These are phyloP conservation scores for Cladophialophora exuberans DNA, from an alignment of 2,329 filamentous ascomycete genomes.

Conservation along the genomic window DNA sequence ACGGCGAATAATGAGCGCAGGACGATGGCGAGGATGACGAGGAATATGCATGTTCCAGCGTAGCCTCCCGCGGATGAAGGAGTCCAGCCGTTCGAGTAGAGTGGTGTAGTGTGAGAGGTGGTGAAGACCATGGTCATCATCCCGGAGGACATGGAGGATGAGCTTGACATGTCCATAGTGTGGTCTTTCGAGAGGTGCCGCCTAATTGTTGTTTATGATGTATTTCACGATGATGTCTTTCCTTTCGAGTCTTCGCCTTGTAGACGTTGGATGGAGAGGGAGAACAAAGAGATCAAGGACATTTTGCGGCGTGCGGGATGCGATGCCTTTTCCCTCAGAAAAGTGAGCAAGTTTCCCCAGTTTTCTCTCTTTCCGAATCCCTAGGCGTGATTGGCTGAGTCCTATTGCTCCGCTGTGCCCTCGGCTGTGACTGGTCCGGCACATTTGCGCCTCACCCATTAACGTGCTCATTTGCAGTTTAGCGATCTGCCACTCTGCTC, in stretches of 20 bases:
- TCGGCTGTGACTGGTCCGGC: not conserved
- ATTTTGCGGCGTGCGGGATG: not conserved
- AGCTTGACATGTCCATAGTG: slow-evolving; percentile 16
- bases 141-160: slow-evolving; percentile 11
- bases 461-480: too few species aligned
- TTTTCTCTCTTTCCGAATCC: not conserved
- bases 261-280: not conserved
- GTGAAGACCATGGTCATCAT: slow-evolving; percentile 53
- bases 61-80: slow-evolving; percentile 72
- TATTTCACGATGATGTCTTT: not conserved
- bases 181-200: not conserved
- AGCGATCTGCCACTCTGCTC: too few species aligned
- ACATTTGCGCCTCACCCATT: too few species aligned
- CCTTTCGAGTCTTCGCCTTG: not conserved
- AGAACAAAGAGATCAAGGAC: not conserved
- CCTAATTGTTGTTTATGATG: not conserved
- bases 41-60: slow-evolving; percentile 88
- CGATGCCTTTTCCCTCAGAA: not conserved
- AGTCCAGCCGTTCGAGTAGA: slow-evolving; percentile 74
- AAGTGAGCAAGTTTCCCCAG: slow-evolving; percentile 3
- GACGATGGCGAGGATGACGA: slow-evolving; percentile 73
- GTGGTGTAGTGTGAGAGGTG: slow-evolving; percentile 62
- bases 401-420: not conserved
- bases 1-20: slow-evolving; percentile 73
- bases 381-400: not conserved